Conservation (phyloP, 2,329 filamentous ascomycete species). For the Coniochaeta sp. region DNA sequence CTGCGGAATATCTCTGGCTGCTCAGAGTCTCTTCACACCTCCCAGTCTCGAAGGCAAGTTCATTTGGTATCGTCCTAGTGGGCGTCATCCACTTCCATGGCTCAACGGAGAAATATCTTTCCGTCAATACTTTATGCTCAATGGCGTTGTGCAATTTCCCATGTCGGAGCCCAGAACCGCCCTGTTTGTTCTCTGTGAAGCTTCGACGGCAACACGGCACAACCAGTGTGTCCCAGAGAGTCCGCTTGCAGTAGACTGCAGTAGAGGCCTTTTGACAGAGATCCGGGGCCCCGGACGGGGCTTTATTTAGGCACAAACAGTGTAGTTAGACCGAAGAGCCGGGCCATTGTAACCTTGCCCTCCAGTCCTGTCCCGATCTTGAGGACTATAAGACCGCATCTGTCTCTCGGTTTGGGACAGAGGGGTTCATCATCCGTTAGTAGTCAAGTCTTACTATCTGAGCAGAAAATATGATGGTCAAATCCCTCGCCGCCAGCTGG, state of each 20-base stretch:
- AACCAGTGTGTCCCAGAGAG: background rate
- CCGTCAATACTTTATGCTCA: background rate
- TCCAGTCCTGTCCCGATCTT: background rate
- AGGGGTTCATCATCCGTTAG: background rate
- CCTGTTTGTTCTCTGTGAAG: background rate
- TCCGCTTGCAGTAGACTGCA: background rate
- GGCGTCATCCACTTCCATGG: background rate
- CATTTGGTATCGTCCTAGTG: background rate
- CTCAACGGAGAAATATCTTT: slow-evolving; percentile 2
- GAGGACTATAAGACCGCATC: background rate
- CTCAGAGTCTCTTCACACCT: background rate
- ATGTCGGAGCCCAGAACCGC: background rate
- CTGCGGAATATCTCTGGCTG: background rate
- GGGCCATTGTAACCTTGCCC: background rate
- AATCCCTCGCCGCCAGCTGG: background rate
- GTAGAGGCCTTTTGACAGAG: background rate
- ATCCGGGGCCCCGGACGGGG: background rate
- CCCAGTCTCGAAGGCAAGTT: background rate
- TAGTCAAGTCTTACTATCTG: background rate
- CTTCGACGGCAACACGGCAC: background rate
- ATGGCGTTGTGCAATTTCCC: background rate
- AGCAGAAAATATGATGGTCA: background rate
- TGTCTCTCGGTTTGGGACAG: background rate
- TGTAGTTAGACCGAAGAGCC: background rate
- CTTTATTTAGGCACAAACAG: background rate